Percentiles rank a stretch among this genome's conserved stretches.
phyloP scores from a whole-genome alignment of 2,329 filamentous ascomycete species.

The Penicillium paneum region DNA sequence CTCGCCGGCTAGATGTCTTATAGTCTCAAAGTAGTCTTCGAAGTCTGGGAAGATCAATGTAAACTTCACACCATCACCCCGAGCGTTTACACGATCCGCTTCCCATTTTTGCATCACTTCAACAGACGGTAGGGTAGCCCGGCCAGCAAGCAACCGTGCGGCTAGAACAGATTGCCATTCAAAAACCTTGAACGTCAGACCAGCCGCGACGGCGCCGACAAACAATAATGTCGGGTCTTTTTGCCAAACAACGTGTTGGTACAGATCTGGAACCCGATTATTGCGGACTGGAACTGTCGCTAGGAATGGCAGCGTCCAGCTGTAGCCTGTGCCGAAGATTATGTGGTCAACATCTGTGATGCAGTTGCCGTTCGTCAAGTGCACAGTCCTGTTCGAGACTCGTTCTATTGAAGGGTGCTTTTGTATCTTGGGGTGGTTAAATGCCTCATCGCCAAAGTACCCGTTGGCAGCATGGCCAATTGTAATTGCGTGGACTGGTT shows the following conservation, averaged over 20 bases:
- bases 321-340: not conserved
- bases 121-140: not conserved
- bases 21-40: not conserved
- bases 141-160: not conserved
- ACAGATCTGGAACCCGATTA: not conserved
- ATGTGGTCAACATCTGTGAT: not conserved
- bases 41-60: not conserved
- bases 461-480: not conserved
- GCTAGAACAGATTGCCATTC: not conserved
- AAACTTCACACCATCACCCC: not conserved
- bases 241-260: conserved; percentile 1
- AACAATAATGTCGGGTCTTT: not conserved
- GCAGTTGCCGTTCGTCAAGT: not conserved
- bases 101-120: not conserved
- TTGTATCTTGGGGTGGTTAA: not conserved
- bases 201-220: not conserved
- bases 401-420: not conserved
- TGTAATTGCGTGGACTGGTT: not conserved
- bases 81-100: not conserved
- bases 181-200: not conserved
- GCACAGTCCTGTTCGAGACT: not conserved
- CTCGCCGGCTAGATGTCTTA: not conserved
- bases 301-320: not conserved
- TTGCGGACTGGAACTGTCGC: not conserved
- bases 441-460: not conserved